A percentile compares a stretch with the other conserved stretches of the same genome.
phyloP scores from a whole-genome alignment of 805 yeast genomes.

The Kazachstania kunashirensis region DNA sequence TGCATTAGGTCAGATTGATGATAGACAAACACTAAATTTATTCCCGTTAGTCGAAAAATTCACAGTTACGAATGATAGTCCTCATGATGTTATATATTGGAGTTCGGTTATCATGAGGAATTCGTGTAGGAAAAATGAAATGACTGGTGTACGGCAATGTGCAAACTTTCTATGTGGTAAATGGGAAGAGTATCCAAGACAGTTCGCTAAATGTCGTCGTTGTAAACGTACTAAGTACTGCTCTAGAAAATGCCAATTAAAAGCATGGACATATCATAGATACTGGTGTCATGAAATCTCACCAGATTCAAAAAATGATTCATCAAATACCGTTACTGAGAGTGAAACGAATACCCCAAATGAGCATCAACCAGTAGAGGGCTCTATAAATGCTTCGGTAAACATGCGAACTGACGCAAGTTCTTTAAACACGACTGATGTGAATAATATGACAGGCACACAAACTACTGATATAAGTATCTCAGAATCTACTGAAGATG shows the following conservation, averaged over 20 bases:
- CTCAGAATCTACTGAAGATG: no score
- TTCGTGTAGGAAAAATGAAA: slow-evolving; percentile 84
- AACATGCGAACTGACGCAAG: not conserved
- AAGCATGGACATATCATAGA: slow-evolving; percentile 87
- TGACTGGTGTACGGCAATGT: slow-evolving; percentile 84
- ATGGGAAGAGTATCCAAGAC: slow-evolving; percentile 87
- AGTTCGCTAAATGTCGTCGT: slow-evolving; percentile 77
- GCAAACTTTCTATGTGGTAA: slow-evolving; percentile 87
- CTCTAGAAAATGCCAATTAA: slow-evolving; percentile 81
- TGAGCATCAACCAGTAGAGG: slow-evolving; percentile 3
- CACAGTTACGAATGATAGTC: slow-evolving; percentile 54
- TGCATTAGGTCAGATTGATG: no score
- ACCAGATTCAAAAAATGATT: slow-evolving; percentile 15
- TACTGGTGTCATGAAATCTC: slow-evolving; percentile 74
- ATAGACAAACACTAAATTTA: slow-evolving; percentile 48
- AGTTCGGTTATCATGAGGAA: slow-evolving; percentile 96
- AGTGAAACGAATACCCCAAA: slow-evolving; percentile 16
- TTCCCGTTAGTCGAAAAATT: slow-evolving; percentile 90
- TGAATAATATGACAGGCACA: no score
- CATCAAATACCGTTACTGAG: slow-evolving; percentile 7
- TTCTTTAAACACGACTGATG: not conserved
- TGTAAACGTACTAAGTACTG: slow-evolving; percentile 95
- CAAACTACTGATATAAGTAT: no score
- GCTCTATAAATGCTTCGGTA: slow-evolving; percentile 2
- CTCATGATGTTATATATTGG: slow-evolving; percentile 87